These are phyloP conservation scores for Violaceomyces palustris DNA, from an alignment of 1,284 basidiomycete genomes.

Conservation along the genomic window DNA sequence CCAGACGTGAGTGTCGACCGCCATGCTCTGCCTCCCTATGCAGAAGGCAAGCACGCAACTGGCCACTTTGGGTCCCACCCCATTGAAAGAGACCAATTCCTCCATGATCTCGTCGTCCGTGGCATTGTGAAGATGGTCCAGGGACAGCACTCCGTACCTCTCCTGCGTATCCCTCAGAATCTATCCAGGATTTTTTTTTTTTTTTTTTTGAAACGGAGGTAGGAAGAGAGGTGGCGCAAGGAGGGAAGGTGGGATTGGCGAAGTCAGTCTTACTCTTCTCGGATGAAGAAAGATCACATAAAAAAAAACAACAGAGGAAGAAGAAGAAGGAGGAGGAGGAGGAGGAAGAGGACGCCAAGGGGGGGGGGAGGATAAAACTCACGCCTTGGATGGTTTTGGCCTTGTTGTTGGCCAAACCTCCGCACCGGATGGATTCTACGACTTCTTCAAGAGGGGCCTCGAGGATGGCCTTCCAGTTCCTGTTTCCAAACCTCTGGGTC, in stretches of 20 bases:
- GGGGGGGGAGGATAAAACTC: no score
- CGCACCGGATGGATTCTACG: constrained; percentile 63
- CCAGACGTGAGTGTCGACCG: constrained; percentile 66
- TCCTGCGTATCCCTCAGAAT: constrained; percentile 24
- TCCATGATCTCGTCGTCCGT: constrained; percentile 65
- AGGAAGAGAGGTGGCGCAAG: background rate
- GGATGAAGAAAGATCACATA: no score
- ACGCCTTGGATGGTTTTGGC: constrained; percentile 60
- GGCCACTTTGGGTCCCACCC: constrained; percentile 73
- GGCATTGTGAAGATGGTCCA: constrained; percentile 55
- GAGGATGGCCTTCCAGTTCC: constrained; percentile 63
- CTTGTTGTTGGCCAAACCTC: constrained; percentile 71
- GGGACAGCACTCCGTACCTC: constrained; percentile 35
- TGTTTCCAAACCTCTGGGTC: constrained; percentile 61
- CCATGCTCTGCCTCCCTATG: constrained; percentile 67
- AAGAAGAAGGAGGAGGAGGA: no score
- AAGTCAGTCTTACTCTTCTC: no score
- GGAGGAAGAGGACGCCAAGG: background rate
- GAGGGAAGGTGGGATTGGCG: no score
- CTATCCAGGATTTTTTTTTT: no score
- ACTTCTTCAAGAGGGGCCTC: constrained; percentile 59
- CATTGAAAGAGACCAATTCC: constrained; percentile 53
- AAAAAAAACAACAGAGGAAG: no score
- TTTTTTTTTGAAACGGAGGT: no score
- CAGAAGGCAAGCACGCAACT: constrained; percentile 74